Conservation (phyloP, 2,329 filamentous ascomycete species). For the Xylaria sp. region DNA sequence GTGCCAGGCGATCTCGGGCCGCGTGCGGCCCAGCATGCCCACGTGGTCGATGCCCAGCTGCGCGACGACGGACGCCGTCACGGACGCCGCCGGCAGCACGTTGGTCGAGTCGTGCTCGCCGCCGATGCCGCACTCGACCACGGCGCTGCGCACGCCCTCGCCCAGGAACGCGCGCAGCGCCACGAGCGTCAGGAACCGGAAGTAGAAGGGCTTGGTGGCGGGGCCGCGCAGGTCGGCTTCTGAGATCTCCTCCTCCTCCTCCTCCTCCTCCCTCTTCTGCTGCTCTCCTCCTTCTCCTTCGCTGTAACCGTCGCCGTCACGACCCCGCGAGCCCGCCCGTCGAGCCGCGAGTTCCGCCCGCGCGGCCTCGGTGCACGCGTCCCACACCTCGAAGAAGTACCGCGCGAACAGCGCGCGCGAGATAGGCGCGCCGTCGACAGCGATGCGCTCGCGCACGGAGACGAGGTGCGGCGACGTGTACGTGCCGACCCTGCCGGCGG, state of each 20-base stretch:
- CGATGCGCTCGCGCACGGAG: slow-evolving; percentile 82
- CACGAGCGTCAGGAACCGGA: slow-evolving; percentile 87
- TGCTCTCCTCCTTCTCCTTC: background rate
- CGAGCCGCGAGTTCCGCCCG: slow-evolving; percentile 27
- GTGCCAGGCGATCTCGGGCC: slow-evolving; percentile 86
- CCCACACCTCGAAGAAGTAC: slow-evolving; percentile 88
- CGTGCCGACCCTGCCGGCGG: slow-evolving; percentile 64
- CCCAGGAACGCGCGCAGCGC: slow-evolving; percentile 82
- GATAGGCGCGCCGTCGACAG: slow-evolving; percentile 75
- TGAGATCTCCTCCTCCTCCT: slow-evolving; percentile 33
- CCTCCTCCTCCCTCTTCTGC: slow-evolving; percentile 17
- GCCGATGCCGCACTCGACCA: slow-evolving; percentile 93
- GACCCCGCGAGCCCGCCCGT: background rate
- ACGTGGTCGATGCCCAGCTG: slow-evolving; percentile 87
- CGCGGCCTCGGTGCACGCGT: slow-evolving; percentile 55
- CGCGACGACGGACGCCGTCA: slow-evolving; percentile 75
- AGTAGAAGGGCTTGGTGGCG: slow-evolving; percentile 82
- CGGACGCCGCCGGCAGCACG: slow-evolving; percentile 66
- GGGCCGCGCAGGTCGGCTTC: slow-evolving; percentile 59
- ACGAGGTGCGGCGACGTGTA: slow-evolving; percentile 88
- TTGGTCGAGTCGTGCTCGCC: slow-evolving; percentile 95
- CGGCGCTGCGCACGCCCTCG: slow-evolving; percentile 76
- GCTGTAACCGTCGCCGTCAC: background rate
- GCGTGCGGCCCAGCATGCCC: slow-evolving; percentile 76
- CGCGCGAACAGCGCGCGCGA: slow-evolving; percentile 70